phyloP scores from a whole-genome alignment of 768 basidiomycete genomes.

The Naganishia kalamii region DNA sequence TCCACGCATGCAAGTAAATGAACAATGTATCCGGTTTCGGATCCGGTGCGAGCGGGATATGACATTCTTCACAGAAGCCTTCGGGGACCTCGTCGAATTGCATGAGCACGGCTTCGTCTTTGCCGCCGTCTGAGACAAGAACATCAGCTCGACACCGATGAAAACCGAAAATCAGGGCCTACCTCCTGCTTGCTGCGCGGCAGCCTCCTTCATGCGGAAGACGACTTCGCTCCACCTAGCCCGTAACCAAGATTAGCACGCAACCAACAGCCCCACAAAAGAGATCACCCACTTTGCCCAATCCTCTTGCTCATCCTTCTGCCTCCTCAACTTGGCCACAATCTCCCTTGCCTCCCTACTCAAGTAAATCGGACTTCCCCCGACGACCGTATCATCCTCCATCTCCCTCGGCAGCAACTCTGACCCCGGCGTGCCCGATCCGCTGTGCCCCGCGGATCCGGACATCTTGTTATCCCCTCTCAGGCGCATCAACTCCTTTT shows the following conservation, averaged over 20 bases:
- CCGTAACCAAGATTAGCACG: background rate
- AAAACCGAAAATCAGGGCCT: background rate
- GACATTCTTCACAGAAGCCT: slow-evolving; percentile 80
- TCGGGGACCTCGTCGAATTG: slow-evolving; percentile 32
- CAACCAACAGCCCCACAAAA: background rate
- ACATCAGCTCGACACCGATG: background rate
- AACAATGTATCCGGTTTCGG: slow-evolving; percentile 85
- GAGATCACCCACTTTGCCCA: slow-evolving; percentile 42
- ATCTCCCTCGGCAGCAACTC: slow-evolving; percentile 28
- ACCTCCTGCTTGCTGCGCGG: slow-evolving; percentile 23
- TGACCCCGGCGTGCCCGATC: background rate
- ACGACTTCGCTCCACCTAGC: slow-evolving; percentile 48
- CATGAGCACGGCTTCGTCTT: slow-evolving; percentile 1
- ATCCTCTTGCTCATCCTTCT: slow-evolving; percentile 46
- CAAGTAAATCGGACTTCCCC: slow-evolving; percentile 42
- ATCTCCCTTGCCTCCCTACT: slow-evolving; percentile 46
- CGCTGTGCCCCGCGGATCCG: background rate
- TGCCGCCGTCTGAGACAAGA: background rate
- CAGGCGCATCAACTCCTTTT: slow-evolving; percentile 21
- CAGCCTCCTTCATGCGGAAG: slow-evolving; percentile 39
- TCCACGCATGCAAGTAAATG: slow-evolving; percentile 88
- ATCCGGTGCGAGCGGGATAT: slow-evolving; percentile 85
- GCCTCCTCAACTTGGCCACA: slow-evolving; percentile 41
- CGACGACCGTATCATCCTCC: slow-evolving; percentile 31
- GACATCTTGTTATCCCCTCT: background rate